Percentiles rank a stretch among this genome's conserved stretches.
These are phyloP conservation scores for Phytophthora tentaculata DNA, from an alignment of 352 stramenopile genomes.

Conservation along the genomic window DNA sequence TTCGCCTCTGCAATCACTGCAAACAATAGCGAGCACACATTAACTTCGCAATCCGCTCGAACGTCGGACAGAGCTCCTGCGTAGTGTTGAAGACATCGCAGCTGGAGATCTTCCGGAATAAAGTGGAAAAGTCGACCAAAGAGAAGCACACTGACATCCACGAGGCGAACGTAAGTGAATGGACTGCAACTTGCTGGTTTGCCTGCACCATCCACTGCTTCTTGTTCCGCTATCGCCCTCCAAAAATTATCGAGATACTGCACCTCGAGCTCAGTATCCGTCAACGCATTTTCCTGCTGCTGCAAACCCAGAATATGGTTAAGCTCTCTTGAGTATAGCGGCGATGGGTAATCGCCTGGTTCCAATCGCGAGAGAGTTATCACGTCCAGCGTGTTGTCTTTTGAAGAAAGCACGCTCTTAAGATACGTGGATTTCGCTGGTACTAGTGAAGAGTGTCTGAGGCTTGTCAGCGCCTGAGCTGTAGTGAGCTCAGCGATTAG, in stretches of 20 bases:
- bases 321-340: conserved; percentile 76
- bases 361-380: conserved; percentile 60
- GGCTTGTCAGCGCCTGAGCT: conserved; percentile 76
- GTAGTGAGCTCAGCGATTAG: conserved; percentile 82
- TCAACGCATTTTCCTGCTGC: conserved; percentile 75
- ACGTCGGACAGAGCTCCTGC: conserved; percentile 66
- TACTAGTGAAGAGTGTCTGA: conserved; percentile 61
- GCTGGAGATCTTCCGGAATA: conserved; percentile 83
- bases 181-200: conserved; percentile 62
- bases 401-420: conserved; percentile 54
- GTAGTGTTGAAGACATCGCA: conserved; percentile 85
- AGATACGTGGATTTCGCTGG: conserved; percentile 74
- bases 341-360: conserved; percentile 64
- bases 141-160: conserved; percentile 78
- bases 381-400: conserved; percentile 71
- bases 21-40: conserved; percentile 82
- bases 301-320: conserved; percentile 79
- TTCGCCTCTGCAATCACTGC: conserved; percentile 65
- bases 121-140: conserved; percentile 83
- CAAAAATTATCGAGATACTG: conserved; percentile 86
- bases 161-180: conserved; percentile 83
- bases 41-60: conserved; percentile 70
- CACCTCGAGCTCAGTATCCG: conserved; percentile 83
- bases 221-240: conserved; percentile 46
- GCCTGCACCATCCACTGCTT: conserved; percentile 32